Base-by-base conservation (phyloP, 352 stramenopile species). In the Paralagenidium karlingii region DNA sequence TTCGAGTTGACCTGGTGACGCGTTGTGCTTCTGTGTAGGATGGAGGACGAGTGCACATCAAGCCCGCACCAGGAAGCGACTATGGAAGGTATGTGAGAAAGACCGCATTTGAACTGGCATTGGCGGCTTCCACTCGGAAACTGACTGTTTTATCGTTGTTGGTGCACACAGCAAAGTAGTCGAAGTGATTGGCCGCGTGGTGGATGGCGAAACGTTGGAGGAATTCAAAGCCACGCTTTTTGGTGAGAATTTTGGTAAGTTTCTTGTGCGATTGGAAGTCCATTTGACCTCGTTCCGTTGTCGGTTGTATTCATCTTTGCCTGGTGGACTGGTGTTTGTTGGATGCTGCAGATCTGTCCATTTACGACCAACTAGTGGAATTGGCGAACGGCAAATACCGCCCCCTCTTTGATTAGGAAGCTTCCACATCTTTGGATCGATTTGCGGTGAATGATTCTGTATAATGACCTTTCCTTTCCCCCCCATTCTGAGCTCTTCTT, bases 211-310 rank as follows among this genome's bases (percentile, higher is more conserved):
- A 43, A 81, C 68, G 31, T 60, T 91, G 36, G 55, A 89, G 44
- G 75, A 91, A 54, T 88, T 87, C 56, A 91, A 91, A 58, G 74
- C 60, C 24, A 89, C 75, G 49, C 69, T 79, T 38, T 91, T 86
- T 34, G 70, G 73, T 12, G 78, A 89, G 40, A 64, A 76, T 49
- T 53, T 56, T 43, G 43, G 43, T 56, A 36, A 12, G 8, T 11
- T 5, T 8, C 8, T 9, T 12, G n/a, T n/a, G n/a, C n/a, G n/a
- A n/a, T n/a, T n/a, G n/a, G n/a, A n/a, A n/a, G n/a, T n/a, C n/a
- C n/a, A n/a, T n/a, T n/a, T n/a, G n/a, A 36, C 19, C 19, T 22
- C 7, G 22, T 22, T 22, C 19, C 30, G 7, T 36, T 36, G 19
- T 41, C 29, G 21, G n/a, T 9, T 42, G 19, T 20, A 25, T n/a